Conservation (phyloP, 176 grass and related monocot species). For the Typha latifolia region DNA sequence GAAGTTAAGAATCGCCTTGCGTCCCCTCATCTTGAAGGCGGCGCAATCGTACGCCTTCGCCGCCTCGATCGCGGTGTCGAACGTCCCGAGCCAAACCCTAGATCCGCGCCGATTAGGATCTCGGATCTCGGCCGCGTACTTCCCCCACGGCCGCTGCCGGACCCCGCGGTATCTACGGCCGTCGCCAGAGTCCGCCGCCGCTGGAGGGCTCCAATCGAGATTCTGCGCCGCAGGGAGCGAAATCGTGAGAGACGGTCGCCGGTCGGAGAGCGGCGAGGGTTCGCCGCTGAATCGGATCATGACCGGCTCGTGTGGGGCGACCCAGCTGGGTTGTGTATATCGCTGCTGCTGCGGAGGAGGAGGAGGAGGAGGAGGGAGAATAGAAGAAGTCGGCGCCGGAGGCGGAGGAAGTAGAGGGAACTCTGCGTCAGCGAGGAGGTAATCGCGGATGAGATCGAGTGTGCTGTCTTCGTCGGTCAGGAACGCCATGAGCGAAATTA, state of each 20-base stretch:
- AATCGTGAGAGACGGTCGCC: background rate
- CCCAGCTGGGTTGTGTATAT: background rate
- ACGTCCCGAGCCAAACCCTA: conserved; percentile 80
- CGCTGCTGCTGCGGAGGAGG: background rate
- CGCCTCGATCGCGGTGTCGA: conserved; percentile 49
- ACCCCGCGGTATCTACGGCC: background rate
- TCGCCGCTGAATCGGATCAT: background rate
- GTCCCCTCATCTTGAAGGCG: conserved; percentile 56
- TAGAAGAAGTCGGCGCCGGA: background rate
- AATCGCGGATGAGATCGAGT: background rate
- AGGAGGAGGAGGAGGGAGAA: background rate
- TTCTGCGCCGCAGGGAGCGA: background rate
- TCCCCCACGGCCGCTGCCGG: conserved; percentile 40
- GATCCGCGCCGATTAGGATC: conserved; percentile 57
- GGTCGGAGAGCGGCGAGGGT: background rate
- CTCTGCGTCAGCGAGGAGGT: background rate
- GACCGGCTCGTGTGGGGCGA: background rate
- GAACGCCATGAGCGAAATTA: background rate
- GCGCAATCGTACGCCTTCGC: conserved; percentile 68
- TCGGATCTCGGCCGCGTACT: conserved; percentile 89
- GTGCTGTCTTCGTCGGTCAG: background rate
- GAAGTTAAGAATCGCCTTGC: conserved; percentile 80
- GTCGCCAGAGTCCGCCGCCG: background rate
- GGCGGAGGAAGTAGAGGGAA: background rate
- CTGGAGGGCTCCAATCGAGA: background rate